A percentile compares a stretch with the other conserved stretches of the same genome.
Evolutionary conservation across 371 early-diverging fungal genomes (phyloP).

Genomic region (Parasitella parasitica): DNA sequence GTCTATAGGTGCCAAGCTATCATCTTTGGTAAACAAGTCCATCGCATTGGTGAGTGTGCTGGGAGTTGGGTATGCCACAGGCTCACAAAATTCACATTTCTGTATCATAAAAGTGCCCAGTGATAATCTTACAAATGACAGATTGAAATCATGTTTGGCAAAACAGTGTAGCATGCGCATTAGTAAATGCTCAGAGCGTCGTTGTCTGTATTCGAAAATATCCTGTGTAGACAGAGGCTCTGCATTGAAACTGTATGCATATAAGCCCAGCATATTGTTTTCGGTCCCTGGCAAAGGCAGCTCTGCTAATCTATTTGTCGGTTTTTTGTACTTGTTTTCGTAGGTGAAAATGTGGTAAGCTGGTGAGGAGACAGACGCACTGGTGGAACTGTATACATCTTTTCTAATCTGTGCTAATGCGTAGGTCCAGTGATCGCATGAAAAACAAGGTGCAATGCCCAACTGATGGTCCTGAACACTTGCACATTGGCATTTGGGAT

Average conservation of each 20-base stretch:
- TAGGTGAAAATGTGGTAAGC: background rate
- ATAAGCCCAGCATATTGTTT: background rate
- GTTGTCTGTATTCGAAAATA: slow-evolving; percentile 20
- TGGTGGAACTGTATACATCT: background rate
- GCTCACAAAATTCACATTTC: slow-evolving; percentile 17
- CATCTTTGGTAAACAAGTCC: background rate
- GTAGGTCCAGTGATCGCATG: slow-evolving; percentile 17
- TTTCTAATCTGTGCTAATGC: slow-evolving; percentile 9
- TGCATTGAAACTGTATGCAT: slow-evolving; percentile 6
- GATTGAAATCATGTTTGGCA: background rate
- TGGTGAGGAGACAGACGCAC: slow-evolving; percentile 1
- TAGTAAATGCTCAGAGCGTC: slow-evolving; percentile 35
- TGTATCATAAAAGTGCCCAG: slow-evolving; percentile 34
- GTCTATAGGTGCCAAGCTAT: background rate
- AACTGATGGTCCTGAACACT: background rate
- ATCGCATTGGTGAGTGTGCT: background rate
- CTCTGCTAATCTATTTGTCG: background rate
- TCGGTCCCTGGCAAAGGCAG: background rate
- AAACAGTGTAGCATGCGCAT: slow-evolving; percentile 21
- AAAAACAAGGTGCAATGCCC: slow-evolving; percentile 1
- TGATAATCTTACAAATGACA: slow-evolving; percentile 21
- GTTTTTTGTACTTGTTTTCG: background rate
- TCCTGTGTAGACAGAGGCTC: background rate
- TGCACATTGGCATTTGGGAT: background rate
- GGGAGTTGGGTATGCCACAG: background rate